These are phyloP conservation scores for Fraxinus latifolia DNA, from an alignment of 305 asterid genomes.

Conservation along the genomic window DNA sequence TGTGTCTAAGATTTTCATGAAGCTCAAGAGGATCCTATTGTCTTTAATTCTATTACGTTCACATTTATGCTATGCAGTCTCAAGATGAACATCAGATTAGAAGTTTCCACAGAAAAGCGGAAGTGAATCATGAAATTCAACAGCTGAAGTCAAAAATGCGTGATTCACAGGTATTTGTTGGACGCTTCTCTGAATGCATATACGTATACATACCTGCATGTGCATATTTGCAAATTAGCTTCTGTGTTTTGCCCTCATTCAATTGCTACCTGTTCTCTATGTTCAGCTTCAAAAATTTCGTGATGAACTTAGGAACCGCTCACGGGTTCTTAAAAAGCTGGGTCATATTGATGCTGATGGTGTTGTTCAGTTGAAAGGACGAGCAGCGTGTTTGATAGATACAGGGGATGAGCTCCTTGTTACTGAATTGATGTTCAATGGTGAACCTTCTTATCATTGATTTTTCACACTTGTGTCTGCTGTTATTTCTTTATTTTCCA, in stretches of 20 bases:
- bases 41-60: constrained; percentile 12
- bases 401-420: constrained; percentile 99
- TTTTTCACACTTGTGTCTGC: constrained; percentile 8
- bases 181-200: constrained; percentile 11
- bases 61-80: constrained; percentile 46
- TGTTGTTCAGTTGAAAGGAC: constrained; percentile 86
- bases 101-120: constrained; percentile 90
- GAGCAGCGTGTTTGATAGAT: constrained; percentile 98
- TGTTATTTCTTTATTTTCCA: not conserved
- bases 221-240: not conserved
- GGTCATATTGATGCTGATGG: constrained; percentile 89
- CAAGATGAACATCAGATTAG: constrained; percentile 77
- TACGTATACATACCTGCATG: not conserved
- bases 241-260: constrained; percentile 14
- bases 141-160: constrained; percentile 91
- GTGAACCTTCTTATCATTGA: constrained; percentile 34
- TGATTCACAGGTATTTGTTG: constrained; percentile 74
- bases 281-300: constrained; percentile 96
- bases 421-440: constrained; percentile 97
- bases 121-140: constrained; percentile 95
- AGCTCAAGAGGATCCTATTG: not conserved
- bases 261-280: constrained; percentile 8
- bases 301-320: constrained; percentile 94
- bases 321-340: constrained; percentile 82
- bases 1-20: not conserved